These are phyloP conservation scores for Taphrina wiesneri DNA, from an alignment of 1,139 yeast species.

Conservation along the genomic window DNA sequence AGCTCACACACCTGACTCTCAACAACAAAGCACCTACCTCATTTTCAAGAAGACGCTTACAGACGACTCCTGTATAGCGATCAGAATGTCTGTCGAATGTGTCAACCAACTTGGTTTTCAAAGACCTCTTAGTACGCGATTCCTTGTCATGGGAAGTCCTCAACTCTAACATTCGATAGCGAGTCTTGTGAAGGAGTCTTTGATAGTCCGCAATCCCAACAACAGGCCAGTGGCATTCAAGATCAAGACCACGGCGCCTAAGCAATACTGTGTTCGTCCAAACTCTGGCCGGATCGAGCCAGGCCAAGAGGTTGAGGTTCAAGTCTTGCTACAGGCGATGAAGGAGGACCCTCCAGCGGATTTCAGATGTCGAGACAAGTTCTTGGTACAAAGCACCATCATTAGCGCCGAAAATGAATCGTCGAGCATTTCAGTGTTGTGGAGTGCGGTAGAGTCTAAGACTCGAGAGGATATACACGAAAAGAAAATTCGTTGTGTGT, in stretches of 20 bases:
- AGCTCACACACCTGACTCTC: background rate
- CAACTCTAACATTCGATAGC: background rate
- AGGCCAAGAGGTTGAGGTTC: slow-evolving; percentile 37
- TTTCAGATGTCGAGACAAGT: slow-evolving; percentile 85
- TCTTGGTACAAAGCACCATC: slow-evolving; percentile 82
- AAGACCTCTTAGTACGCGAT: slow-evolving; percentile 33
- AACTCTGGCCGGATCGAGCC: slow-evolving; percentile 38
- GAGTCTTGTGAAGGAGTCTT: slow-evolving; percentile 36
- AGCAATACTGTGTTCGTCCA: slow-evolving; percentile 49
- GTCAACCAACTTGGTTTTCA: slow-evolving; percentile 33
- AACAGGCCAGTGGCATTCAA: slow-evolving; percentile 72
- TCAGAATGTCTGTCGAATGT: slow-evolving; percentile 36
- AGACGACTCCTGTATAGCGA: too few relatives aligned
- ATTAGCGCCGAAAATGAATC: slow-evolving; percentile 47
- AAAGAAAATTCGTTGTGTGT: slow-evolving; percentile 77
- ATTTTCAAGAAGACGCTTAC: too few relatives aligned
- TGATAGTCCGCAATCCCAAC: slow-evolving; percentile 36
- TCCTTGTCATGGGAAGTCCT: background rate
- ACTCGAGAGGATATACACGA: slow-evolving; percentile 62
- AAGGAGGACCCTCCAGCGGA: slow-evolving; percentile 71
- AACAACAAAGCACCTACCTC: too few relatives aligned
- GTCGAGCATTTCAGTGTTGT: slow-evolving; percentile 43
- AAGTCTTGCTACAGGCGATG: slow-evolving; percentile 75
- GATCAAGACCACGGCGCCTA: slow-evolving; percentile 98
- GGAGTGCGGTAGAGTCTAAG: slow-evolving; percentile 69